Base-by-base conservation (phyloP, 2,329 filamentous ascomycete genomes). In the Raffaelea arxii region DNA sequence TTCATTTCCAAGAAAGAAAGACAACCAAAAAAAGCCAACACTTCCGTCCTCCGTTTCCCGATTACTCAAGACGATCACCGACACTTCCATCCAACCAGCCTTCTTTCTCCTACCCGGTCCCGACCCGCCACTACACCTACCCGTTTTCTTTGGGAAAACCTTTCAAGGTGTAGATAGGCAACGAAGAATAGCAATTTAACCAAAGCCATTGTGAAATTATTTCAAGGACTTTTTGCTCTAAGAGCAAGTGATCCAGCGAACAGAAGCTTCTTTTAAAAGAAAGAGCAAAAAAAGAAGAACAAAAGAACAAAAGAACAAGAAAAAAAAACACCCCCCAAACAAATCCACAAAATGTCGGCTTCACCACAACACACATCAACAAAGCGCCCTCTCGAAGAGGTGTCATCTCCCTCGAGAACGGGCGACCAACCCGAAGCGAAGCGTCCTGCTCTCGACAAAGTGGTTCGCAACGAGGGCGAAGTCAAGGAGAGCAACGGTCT, bases 401-500 rank as follows among this genome's bases (percentile, higher is more conserved):
- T 91, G 11, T 97, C 92, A 18, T 98, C 92, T 10, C 92, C 92
- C 30, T 94, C 89, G 25, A 86, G 86, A 52, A 84, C 85, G 35
- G 88, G 80, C 62, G 92, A 97, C 59, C 90, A 96, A 64, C 92
- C 94, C 46, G 92, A 98, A 58, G 92, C 92, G 52, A 98, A 98
- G 72, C 86, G 92, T 56, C 92, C 88, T 42, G 92, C 92, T 35
- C 80, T 98, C 52, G 91, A 97, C 69, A 98, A 97, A 72, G 75
- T 89, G 56, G 75, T 85, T 57, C 88, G 85, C 64, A 82, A 78
- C 46, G 80, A 77, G 23, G 73, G 78, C 47, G 72, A 77, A 51
- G 71, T 75, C 47, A 73, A 69, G 45, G 57, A 63, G 49, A 62
- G 64, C 57, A 65, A 66, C 51, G 63, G 58, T 41, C 53, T 59